These are phyloP conservation scores for Pleurotus tuoliensis DNA, from an alignment of 768 basidiomycete genomes.

Conservation along the genomic window DNA sequence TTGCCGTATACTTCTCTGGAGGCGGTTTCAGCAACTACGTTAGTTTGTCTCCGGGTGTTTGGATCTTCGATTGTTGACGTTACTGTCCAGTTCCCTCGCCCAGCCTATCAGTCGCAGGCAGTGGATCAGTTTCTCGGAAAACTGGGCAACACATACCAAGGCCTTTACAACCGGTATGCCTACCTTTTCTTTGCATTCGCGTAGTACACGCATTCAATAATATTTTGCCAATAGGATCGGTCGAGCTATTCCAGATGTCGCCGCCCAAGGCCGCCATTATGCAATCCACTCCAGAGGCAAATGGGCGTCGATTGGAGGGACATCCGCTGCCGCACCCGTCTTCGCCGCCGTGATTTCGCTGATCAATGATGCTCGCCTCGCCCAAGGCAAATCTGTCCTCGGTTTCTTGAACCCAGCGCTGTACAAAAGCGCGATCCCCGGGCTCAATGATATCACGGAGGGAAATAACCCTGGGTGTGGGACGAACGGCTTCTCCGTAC, in stretches of 20 bases:
- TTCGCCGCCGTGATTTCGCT: slow-evolving; percentile 26
- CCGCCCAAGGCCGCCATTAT: slow-evolving; percentile 23
- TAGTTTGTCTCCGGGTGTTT: slow-evolving; percentile 29
- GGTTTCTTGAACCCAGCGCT: slow-evolving; percentile 22
- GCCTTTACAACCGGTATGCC: slow-evolving; percentile 21
- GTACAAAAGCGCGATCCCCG: slow-evolving; percentile 13
- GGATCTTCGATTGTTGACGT: not conserved
- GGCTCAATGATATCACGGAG: slow-evolving; percentile 20
- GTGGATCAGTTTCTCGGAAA: slow-evolving; percentile 22
- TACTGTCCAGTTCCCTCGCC: slow-evolving; percentile 14
- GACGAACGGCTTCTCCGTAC: slow-evolving; percentile 32
- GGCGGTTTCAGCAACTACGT: slow-evolving; percentile 75
- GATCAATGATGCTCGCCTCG: slow-evolving; percentile 25
- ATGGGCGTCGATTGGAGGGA: slow-evolving; percentile 17
- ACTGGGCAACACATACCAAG: slow-evolving; percentile 19
- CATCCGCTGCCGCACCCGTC: slow-evolving; percentile 23
- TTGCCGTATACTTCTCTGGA: slow-evolving; percentile 57
- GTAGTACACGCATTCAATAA: not conserved
- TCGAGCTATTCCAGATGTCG: slow-evolving; percentile 25
- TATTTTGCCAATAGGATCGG: slow-evolving; percentile 10
- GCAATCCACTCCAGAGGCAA: slow-evolving; percentile 16
- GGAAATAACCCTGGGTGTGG: slow-evolving; percentile 42
- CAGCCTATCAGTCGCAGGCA: slow-evolving; percentile 31
- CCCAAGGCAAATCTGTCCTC: slow-evolving; percentile 10
- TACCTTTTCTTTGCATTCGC: not conserved